Conservation (phyloP, 148 eudicot genomes). For the Rhododendron henanense region DNA sequence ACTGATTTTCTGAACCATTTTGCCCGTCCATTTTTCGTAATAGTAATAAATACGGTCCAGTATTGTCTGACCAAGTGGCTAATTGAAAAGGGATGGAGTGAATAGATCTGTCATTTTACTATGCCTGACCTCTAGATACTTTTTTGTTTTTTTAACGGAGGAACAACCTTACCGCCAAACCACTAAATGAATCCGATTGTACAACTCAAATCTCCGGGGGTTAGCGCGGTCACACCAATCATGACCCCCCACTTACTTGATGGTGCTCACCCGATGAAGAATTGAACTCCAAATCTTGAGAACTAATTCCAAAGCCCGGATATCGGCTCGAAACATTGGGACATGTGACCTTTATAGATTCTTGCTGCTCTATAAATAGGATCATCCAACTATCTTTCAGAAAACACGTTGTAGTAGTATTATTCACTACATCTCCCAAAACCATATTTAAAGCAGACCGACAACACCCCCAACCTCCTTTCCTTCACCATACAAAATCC, state of each 20-base stretch:
- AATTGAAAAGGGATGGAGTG: background rate
- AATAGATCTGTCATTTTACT: background rate
- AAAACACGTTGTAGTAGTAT: too few species aligned
- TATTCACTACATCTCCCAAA: background rate
- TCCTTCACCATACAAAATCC: background rate
- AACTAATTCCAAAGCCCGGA: fast-evolving
- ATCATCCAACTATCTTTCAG: background rate
- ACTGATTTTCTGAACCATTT: too few species aligned
- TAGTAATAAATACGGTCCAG: too few species aligned
- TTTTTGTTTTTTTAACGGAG: too few species aligned
- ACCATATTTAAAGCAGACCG: background rate
- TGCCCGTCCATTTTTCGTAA: background rate
- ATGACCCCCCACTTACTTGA: too few species aligned
- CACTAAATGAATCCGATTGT: too few species aligned
- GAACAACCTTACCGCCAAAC: fast-evolving
- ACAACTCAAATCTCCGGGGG: too few species aligned
- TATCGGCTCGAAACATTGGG: fast-evolving
- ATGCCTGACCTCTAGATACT: background rate
- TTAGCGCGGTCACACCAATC: too few species aligned
- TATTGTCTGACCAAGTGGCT: background rate
- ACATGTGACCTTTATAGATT: too few species aligned
- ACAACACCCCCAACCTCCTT: background rate
- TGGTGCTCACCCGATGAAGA: fast-evolving
- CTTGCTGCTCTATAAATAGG: background rate
- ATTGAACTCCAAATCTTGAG: too few species aligned